Conservation (phyloP, 2,329 filamentous ascomycete genomes). For the Thelonectria blattea region DNA sequence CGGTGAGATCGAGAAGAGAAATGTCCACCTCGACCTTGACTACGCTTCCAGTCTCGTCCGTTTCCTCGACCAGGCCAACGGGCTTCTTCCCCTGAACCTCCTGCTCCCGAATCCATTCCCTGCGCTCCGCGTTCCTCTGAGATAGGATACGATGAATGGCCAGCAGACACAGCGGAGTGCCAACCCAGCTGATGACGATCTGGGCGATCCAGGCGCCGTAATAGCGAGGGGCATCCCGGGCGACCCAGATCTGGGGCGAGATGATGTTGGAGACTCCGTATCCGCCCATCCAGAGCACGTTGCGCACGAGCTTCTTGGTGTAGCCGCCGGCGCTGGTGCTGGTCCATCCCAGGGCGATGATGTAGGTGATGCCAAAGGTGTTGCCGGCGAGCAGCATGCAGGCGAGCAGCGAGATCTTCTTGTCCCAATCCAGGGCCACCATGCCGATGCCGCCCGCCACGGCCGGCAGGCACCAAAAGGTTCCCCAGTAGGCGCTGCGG, state of each 20-base stretch:
- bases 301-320: slow-evolving; percentile 51
- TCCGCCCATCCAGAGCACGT: slow-evolving; percentile 46
- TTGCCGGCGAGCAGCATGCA: slow-evolving; percentile 26
- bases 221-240: slow-evolving; percentile 22
- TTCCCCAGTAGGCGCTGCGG: slow-evolving; percentile 30
- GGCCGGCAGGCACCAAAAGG: slow-evolving; percentile 32
- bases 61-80: slow-evolving; percentile 16
- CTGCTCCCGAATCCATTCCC: slow-evolving; percentile 21
- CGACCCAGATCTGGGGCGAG: slow-evolving; percentile 43
- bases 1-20: slow-evolving; percentile 30
- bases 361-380: slow-evolving; percentile 27
- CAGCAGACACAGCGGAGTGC: slow-evolving; percentile 22
- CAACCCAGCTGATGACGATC: slow-evolving; percentile 29
- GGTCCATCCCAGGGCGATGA: slow-evolving; percentile 25
- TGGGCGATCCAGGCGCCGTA: slow-evolving; percentile 31
- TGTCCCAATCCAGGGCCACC: slow-evolving; percentile 30
- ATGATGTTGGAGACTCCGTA: slow-evolving; percentile 45
- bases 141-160: slow-evolving; percentile 10
- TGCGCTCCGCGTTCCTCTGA: slow-evolving; percentile 14
- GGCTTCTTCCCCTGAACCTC: slow-evolving; percentile 20
- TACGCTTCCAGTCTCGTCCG: slow-evolving; percentile 18
- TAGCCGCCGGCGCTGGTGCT: slow-evolving; percentile 36
- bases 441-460: slow-evolving; percentile 31
- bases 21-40: slow-evolving; percentile 29
- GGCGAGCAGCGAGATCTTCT: slow-evolving; percentile 38